These are phyloP conservation scores for Brachypodium distachyon DNA, from an alignment of 202 grass and related monocot species.

Conservation along the genomic window DNA sequence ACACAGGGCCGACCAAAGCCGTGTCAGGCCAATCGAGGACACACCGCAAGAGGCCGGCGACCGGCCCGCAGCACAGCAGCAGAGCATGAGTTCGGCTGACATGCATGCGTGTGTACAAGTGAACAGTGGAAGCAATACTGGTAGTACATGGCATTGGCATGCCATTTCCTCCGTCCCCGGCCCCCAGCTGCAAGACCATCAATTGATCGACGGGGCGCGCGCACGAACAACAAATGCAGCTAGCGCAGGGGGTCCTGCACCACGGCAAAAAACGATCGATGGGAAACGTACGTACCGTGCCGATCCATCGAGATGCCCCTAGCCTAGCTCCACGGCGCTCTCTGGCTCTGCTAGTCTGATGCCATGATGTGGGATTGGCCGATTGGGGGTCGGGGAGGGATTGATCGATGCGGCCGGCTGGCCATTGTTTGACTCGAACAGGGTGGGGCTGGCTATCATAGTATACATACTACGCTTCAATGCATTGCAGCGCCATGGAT, in stretches of 20 bases:
- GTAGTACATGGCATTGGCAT: too few species aligned
- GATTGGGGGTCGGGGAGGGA: too few species aligned
- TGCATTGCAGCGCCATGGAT: background rate
- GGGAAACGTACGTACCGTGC: background rate
- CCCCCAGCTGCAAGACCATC: background rate
- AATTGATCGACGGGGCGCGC: background rate
- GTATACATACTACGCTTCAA: background rate
- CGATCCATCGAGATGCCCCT: too few species aligned
- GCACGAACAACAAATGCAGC: background rate
- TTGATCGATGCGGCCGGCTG: background rate
- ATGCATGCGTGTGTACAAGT: background rate
- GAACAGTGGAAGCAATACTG: background rate
- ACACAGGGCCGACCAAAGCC: background rate
- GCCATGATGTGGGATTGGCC: too few species aligned
- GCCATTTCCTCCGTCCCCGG: background rate
- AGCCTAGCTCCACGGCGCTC: background rate
- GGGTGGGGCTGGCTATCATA: too few species aligned
- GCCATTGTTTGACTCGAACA: conserved; percentile 1
- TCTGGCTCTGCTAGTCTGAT: too few species aligned
- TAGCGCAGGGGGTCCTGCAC: background rate
- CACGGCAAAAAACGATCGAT: background rate
- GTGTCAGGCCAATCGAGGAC: background rate
- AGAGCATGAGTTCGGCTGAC: background rate
- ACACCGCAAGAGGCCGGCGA: background rate
- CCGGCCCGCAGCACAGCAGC: background rate